phyloP scores from a whole-genome alignment of 768 basidiomycete species.

The Kwoniella sp. region DNA sequence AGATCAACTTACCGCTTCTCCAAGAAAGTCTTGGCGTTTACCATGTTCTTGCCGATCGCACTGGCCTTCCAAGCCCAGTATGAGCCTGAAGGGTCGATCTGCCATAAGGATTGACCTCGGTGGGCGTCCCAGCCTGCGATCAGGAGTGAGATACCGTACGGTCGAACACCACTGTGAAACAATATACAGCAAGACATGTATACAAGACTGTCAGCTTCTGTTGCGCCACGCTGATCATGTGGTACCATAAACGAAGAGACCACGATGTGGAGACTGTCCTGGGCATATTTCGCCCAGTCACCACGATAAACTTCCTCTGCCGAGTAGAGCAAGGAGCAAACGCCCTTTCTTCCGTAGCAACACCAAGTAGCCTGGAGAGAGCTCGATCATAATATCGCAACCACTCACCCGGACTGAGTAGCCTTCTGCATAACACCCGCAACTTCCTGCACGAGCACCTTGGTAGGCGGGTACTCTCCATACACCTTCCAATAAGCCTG shows the following conservation, averaged over 20 bases:
- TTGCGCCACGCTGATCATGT: too few relatives aligned
- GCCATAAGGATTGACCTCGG: slow-evolving; percentile 95
- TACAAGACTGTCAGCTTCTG: too few relatives aligned
- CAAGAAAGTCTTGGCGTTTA: slow-evolving; percentile 98
- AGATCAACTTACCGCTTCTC: slow-evolving; percentile 95
- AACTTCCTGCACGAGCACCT: slow-evolving; percentile 93
- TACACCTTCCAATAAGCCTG: slow-evolving; percentile 99
- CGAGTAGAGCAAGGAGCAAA: background rate
- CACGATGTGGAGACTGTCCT: too few relatives aligned
- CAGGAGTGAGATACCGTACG: slow-evolving; percentile 95
- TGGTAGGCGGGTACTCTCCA: slow-evolving; percentile 95
- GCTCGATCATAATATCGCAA: background rate
- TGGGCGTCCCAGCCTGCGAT: slow-evolving; percentile 95
- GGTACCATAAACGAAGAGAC: too few relatives aligned
- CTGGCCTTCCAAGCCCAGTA: slow-evolving; percentile 99
- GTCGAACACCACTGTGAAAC: slow-evolving; percentile 81
- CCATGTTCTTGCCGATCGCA: slow-evolving; percentile 99
- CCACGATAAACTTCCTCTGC: too few relatives aligned
- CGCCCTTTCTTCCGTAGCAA: background rate
- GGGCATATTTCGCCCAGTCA: too few relatives aligned
- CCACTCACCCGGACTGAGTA: slow-evolving; percentile 91
- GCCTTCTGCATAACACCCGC: slow-evolving; percentile 99
- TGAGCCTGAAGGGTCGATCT: slow-evolving; percentile 97
- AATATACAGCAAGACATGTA: too few relatives aligned
- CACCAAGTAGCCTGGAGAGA: too few relatives aligned